These are phyloP conservation scores for Solanum paucissectum DNA, from an alignment of 257 asterid genomes.

Conservation along the genomic window DNA sequence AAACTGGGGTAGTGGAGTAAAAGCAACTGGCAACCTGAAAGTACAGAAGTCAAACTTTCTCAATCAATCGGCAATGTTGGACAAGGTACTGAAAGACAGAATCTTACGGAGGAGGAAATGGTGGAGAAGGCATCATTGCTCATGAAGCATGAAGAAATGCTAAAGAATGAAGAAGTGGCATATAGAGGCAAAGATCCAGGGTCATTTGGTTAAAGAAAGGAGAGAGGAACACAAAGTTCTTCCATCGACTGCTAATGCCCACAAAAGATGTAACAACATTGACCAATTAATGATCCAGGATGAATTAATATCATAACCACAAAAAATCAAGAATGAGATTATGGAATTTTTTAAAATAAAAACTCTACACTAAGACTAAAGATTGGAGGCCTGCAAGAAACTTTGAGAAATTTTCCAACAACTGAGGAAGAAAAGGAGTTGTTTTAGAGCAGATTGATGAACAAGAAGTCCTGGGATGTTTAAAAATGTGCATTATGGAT, in stretches of 20 bases:
- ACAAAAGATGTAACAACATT: not conserved
- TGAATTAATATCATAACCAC: not conserved
- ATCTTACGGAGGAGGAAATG: not conserved
- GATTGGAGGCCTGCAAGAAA: not conserved
- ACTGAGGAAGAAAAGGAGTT: not conserved
- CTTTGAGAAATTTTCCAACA: not conserved
- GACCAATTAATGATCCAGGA: not conserved
- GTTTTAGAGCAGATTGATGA: not conserved
- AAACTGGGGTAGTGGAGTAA: not conserved
- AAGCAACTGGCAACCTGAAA: not conserved
- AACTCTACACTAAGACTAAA: not conserved
- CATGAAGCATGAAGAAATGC: not conserved
- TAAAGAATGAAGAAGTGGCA: not conserved
- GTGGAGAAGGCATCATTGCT: not conserved
- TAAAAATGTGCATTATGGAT: not conserved
- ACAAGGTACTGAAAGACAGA: not conserved
- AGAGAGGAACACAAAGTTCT: not conserved
- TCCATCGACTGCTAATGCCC: not conserved
- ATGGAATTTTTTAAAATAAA: not conserved
- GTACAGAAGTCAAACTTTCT: not conserved
- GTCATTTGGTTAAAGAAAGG: not conserved
- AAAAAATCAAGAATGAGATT: not conserved
- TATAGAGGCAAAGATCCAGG: not conserved
- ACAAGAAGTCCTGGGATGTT: not conserved
- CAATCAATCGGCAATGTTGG: not conserved